Conservation (phyloP, 2,329 filamentous ascomycete genomes). For the Venturia effusa region DNA sequence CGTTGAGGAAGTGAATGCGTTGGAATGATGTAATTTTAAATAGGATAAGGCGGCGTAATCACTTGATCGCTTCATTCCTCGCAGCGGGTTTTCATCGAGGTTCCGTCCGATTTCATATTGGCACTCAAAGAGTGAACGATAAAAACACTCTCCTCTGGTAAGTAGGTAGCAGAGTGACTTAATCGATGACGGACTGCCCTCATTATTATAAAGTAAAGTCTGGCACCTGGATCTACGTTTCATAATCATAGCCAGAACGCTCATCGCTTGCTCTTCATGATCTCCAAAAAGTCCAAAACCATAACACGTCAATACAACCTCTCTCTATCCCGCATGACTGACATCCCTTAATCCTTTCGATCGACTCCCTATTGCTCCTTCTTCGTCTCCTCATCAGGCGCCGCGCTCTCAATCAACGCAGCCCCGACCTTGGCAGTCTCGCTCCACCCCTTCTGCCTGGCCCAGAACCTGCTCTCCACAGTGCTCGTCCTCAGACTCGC, state of each 20-base stretch:
- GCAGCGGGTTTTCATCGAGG: too few species aligned
- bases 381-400: constrained; percentile 22
- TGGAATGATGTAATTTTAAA: too few species aligned
- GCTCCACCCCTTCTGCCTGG: constrained; percentile 35
- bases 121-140: too few species aligned
- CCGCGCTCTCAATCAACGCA: constrained; percentile 37
- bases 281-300: neutral
- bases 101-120: too few species aligned
- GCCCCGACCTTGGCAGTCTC: constrained; percentile 42
- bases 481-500: constrained; percentile 30
- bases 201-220: neutral
- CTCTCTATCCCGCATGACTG: neutral
- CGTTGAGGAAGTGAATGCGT: too few species aligned
- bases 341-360: neutral
- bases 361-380: constrained; percentile 20
- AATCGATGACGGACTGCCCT: neutral
- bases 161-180: neutral
- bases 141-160: too few species aligned
- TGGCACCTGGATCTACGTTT: neutral
- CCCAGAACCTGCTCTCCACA: constrained; percentile 42
- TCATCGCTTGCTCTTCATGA: neutral
- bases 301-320: neutral
- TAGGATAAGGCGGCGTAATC: too few species aligned
- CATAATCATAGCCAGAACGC: neutral
- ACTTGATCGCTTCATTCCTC: too few species aligned